These are phyloP conservation scores for Xylaria sp. DNA, from an alignment of 2,329 filamentous ascomycete genomes.

Conservation along the genomic window DNA sequence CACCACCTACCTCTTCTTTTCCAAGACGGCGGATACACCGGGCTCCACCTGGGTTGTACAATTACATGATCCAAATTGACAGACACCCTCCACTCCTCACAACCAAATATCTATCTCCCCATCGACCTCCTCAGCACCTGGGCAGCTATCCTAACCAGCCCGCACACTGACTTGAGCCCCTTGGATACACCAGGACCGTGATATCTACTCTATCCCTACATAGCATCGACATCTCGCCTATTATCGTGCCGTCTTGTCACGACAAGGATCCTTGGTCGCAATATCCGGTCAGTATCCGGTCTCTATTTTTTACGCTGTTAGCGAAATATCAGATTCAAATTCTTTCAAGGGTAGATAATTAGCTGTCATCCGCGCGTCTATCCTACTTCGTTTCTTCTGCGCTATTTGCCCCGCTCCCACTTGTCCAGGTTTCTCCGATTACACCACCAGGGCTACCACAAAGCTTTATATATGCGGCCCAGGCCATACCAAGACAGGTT, in stretches of 20 bases:
- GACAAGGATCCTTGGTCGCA: constrained; percentile 8
- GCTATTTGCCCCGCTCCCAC: neutral
- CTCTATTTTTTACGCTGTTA: constrained; percentile 15
- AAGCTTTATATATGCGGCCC: constrained; percentile 12
- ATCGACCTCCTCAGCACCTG: neutral
- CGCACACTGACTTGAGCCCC: constrained; percentile 8
- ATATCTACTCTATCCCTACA: constrained; percentile 13
- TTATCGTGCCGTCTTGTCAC: constrained; percentile 18
- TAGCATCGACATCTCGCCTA: constrained; percentile 18
- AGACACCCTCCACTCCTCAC: constrained; percentile 26
- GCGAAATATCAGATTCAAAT: neutral
- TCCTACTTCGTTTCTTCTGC: neutral
- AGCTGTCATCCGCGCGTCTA: constrained; percentile 18
- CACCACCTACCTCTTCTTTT: neutral
- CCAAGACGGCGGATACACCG: constrained; percentile 33
- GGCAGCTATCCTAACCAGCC: constrained; percentile 10
- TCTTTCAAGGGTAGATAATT: constrained; percentile 1
- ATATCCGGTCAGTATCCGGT: neutral
- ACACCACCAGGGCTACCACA: neutral
- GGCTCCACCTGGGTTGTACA: constrained; percentile 27
- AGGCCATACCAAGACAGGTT: neutral
- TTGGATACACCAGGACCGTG: constrained; percentile 2
- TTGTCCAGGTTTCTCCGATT: neutral
- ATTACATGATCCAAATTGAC: constrained; percentile 34
- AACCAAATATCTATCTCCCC: constrained; percentile 9